Evolutionary conservation across 768 basidiomycete species (phyloP).

Genomic region (Russula griseocarnosa): DNA sequence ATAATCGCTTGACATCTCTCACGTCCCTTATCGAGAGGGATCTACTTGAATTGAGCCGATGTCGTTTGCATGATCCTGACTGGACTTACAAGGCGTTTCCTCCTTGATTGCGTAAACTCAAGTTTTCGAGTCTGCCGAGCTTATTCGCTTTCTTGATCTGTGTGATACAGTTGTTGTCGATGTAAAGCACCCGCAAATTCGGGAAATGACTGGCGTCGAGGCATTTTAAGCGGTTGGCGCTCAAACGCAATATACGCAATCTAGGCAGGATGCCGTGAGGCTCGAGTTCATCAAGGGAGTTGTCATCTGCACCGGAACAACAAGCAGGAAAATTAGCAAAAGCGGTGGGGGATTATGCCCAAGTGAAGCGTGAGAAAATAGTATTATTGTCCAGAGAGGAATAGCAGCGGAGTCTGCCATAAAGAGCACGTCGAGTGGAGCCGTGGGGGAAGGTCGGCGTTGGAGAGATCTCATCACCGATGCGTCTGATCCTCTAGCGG

Average conservation of each 20-base stretch:
- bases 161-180: conserved; percentile 74
- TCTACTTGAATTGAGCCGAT: conserved; percentile 35
- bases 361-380: conserved; percentile 15
- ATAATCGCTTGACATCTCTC: conserved; percentile 89
- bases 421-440: conserved; percentile 20
- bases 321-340: conserved; percentile 23
- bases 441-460: conserved; percentile 21
- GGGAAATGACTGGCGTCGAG: conserved; percentile 60
- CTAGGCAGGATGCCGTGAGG: conserved; percentile 54
- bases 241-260: conserved; percentile 80
- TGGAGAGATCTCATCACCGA: conserved; percentile 23
- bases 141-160: conserved; percentile 51
- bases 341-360: conserved; percentile 3
- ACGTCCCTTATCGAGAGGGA: conserved; percentile 57
- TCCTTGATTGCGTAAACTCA: conserved; percentile 87
- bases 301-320: conserved; percentile 54
- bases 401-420: conserved; percentile 24
- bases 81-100: conserved; percentile 67
- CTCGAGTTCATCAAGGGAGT: conserved; percentile 55
- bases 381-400: conserved; percentile 1
- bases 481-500: conserved; percentile 1
- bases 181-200: conserved; percentile 83
- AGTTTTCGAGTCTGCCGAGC: conserved; percentile 74
- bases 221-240: conserved; percentile 69
- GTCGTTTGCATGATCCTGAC: conserved; percentile 29